Conservation (phyloP, 768 basidiomycete species). For the Amanita molliuscula region DNA sequence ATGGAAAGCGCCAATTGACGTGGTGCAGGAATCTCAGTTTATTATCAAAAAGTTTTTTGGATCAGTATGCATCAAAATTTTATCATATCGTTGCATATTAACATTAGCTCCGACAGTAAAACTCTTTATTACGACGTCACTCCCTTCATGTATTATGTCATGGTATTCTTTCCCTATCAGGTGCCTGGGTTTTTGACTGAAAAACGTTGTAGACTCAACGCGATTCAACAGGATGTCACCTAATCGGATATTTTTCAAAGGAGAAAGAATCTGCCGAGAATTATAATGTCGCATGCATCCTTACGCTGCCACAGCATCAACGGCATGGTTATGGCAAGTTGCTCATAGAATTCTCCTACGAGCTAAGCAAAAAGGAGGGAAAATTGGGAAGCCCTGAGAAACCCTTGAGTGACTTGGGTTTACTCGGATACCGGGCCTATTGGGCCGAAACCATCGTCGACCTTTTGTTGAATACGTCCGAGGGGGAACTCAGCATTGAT, state of each 20-base stretch:
- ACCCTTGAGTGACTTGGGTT: slow-evolving; percentile 87
- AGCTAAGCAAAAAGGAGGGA: slow-evolving; percentile 91
- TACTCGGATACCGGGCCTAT: slow-evolving; percentile 89
- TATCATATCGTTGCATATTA: slow-evolving; percentile 9
- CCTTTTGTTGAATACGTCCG: slow-evolving; percentile 62
- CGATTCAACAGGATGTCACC: slow-evolving; percentile 85
- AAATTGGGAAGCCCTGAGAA: slow-evolving; percentile 98
- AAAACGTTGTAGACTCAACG: slow-evolving; percentile 48
- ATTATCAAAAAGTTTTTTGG: slow-evolving; percentile 95
- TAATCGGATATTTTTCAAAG: slow-evolving; percentile 98
- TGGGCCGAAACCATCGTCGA: slow-evolving; percentile 98
- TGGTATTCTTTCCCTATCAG: slow-evolving; percentile 43
- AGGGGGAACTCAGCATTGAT: slow-evolving; percentile 83
- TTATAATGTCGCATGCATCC: slow-evolving; percentile 98
- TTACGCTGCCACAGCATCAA: slow-evolving; percentile 97
- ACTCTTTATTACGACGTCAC: slow-evolving; percentile 99
- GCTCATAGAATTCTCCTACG: slow-evolving; percentile 97
- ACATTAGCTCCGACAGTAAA: slow-evolving; percentile 49
- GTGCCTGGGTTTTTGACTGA: slow-evolving; percentile 4
- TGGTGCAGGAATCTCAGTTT: slow-evolving; percentile 97
- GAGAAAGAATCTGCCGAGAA: slow-evolving; percentile 98
- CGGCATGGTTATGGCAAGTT: slow-evolving; percentile 92
- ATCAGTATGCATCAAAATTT: slow-evolving; percentile 59
- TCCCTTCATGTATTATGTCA: slow-evolving; percentile 98
- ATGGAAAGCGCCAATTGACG: slow-evolving; percentile 89